These are phyloP conservation scores for Zizania latifolia DNA, from an alignment of 176 grass and related monocot species.

Conservation along the genomic window DNA sequence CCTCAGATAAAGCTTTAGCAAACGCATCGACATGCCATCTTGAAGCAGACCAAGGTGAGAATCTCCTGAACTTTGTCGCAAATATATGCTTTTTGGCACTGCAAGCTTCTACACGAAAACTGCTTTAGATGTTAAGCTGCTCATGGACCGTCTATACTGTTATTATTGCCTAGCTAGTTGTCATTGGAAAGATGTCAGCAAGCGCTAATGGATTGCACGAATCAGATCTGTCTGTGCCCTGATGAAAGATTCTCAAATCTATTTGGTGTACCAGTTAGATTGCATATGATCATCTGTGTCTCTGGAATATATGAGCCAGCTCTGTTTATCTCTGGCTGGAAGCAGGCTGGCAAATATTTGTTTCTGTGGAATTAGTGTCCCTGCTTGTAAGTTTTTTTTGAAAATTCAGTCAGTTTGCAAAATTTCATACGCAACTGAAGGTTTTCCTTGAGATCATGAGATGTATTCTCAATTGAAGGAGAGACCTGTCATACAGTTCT, in stretches of 20 bases:
- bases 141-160: slow-evolving; percentile 26
- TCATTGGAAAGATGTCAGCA: slow-evolving; percentile 13
- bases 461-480: background rate
- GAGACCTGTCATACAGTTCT: too few species aligned
- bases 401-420: background rate
- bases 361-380: background rate
- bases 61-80: slow-evolving; percentile 31
- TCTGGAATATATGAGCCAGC: slow-evolving; percentile 14
- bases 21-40: slow-evolving; percentile 13
- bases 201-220: background rate
- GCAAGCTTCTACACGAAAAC: slow-evolving; percentile 11
- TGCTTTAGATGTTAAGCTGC: background rate
- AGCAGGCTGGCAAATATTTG: background rate
- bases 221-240: slow-evolving; percentile 23
- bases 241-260: slow-evolving; percentile 14
- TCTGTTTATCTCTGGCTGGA: background rate
- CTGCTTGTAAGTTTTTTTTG: background rate
- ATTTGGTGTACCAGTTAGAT: slow-evolving; percentile 23
- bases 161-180: slow-evolving; percentile 7
- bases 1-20: slow-evolving; percentile 15
- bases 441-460: background rate
- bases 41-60: slow-evolving; percentile 22
- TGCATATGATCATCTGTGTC: background rate
- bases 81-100: background rate
- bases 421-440: background rate